Percentiles rank a stretch among this genome's conserved stretches.
These are phyloP conservation scores for Fragaria nilgerrensis DNA, from an alignment of 306 rosid genomes.

Conservation along the genomic window DNA sequence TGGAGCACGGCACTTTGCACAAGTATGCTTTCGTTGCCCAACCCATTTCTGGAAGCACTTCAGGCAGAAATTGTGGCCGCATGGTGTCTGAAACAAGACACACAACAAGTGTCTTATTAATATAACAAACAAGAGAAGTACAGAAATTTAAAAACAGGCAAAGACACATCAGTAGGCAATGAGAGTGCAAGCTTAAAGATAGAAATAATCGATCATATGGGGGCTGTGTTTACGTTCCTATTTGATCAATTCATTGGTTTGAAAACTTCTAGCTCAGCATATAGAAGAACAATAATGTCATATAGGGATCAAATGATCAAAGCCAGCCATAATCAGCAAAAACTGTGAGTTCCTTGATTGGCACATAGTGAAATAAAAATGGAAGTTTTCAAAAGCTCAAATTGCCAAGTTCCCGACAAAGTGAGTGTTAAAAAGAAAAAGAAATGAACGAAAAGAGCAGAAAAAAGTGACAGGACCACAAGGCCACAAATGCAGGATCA, in stretches of 20 bases:
- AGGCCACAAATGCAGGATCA: constrained; percentile 1
- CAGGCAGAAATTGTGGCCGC: constrained; percentile 82
- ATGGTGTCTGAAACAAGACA: constrained; percentile 51
- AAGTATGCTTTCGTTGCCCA: constrained; percentile 44
- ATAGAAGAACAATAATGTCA: neutral
- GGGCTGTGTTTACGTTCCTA: neutral
- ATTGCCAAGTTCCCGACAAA: neutral
- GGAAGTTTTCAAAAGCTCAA: neutral
- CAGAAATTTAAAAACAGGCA: neutral
- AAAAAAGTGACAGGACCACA: neutral
- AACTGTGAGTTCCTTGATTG: neutral
- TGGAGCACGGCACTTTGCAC: constrained; percentile 51
- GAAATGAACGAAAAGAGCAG: neutral
- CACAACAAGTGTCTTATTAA: neutral
- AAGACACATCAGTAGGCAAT: neutral
- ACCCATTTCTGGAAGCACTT: constrained; percentile 70
- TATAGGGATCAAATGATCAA: neutral
- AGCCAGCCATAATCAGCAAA: neutral
- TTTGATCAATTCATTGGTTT: neutral
- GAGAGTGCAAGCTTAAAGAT: neutral
- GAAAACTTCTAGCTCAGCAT: neutral
- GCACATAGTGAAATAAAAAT: neutral
- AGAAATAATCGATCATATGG: neutral
- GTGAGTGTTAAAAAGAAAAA: neutral
- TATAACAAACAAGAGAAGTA: neutral